These are phyloP conservation scores for Alternaria conjuncta DNA, from an alignment of 2,329 filamentous ascomycete genomes.

Conservation along the genomic window DNA sequence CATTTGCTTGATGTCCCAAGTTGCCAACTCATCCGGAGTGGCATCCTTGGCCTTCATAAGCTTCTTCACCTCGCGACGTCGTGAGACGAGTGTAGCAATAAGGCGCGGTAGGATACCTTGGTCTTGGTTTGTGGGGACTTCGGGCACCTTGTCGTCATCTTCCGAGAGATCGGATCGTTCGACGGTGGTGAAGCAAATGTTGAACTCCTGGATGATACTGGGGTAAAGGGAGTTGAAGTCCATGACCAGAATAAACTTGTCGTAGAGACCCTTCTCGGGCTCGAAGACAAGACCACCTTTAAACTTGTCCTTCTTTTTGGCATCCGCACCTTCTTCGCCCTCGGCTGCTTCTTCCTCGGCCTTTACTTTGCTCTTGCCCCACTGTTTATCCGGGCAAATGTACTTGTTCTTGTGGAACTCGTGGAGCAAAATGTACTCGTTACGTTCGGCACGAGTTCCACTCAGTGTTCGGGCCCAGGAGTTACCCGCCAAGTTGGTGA, in stretches of 20 bases:
- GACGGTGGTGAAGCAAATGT: constrained; percentile 99
- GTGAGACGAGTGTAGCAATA: constrained; percentile 88
- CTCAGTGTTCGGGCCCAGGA: constrained; percentile 97
- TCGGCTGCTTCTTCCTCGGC: constrained; percentile 75
- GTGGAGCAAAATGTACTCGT: constrained; percentile 98
- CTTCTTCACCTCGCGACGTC: constrained; percentile 90
- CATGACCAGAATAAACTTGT: constrained; percentile 99
- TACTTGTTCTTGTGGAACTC: constrained; percentile 98
- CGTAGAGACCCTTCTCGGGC: constrained; percentile 95
- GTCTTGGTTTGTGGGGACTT: constrained; percentile 78
- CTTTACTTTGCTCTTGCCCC: constrained; percentile 76
- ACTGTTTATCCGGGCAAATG: constrained; percentile 95
- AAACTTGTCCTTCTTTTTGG: constrained; percentile 99
- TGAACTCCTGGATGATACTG: constrained; percentile 98
- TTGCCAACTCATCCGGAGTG: constrained; percentile 83
- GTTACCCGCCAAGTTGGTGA: constrained; percentile 96
- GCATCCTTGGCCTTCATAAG: constrained; percentile 95
- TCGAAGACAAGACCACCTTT: constrained; percentile 99
- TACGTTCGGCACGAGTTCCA: constrained; percentile 93
- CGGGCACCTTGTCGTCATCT: constrained; percentile 86
- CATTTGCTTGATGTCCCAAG: constrained; percentile 98
- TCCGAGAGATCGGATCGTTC: constrained; percentile 75
- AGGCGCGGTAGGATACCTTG: constrained; percentile 88
- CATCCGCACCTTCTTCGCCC: constrained; percentile 69
- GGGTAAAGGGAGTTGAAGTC: constrained; percentile 99